A percentile compares a stretch with the other conserved stretches of the same genome.
phyloP scores from a whole-genome alignment of 257 asterid genomes.

The Eucommia ulmoides region DNA sequence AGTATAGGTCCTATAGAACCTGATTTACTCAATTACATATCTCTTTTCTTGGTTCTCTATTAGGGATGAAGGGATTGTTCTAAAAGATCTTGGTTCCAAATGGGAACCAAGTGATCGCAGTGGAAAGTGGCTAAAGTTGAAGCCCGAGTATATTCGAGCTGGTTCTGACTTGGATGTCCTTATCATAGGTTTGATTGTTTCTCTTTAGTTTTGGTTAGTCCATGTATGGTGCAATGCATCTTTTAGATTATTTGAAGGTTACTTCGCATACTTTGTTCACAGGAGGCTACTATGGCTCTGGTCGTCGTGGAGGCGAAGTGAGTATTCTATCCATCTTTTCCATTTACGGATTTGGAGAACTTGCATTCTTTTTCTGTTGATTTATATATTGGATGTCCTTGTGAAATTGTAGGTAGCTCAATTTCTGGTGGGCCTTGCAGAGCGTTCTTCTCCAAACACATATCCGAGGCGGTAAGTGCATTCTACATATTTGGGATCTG shows the following conservation, averaged over 20 bases:
- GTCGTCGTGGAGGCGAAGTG: conserved; percentile 98
- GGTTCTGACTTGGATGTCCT: conserved; percentile 91
- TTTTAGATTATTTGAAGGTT: conserved; percentile 6
- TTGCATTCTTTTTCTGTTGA: no score
- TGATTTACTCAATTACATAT: no score
- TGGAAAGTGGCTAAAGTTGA: conserved; percentile 93
- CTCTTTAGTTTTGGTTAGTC: conserved; percentile 7
- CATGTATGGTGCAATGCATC: conserved; percentile 4
- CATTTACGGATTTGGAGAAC: no score
- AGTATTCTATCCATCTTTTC: conserved; percentile 12
- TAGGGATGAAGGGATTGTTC: conserved; percentile 89
- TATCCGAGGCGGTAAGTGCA: conserved; percentile 83
- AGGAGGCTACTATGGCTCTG: conserved; percentile 99
- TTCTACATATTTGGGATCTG: no score
- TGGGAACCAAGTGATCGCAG: conserved; percentile 99
- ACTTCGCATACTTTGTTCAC: conserved; percentile 14
- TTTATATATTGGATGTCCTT: no score
- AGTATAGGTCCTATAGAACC: no score
- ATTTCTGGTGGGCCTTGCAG: conserved; percentile 88
- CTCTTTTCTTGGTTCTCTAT: no score
- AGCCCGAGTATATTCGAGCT: conserved; percentile 88
- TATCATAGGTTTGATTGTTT: conserved; percentile 54
- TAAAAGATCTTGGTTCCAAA: conserved; percentile 86
- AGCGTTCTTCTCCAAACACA: conserved; percentile 60
- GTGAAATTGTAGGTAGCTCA: conserved; percentile 76